Conservation (phyloP, 495 filamentous ascomycete genomes). For the Hyaloscypha finlandica region DNA sequence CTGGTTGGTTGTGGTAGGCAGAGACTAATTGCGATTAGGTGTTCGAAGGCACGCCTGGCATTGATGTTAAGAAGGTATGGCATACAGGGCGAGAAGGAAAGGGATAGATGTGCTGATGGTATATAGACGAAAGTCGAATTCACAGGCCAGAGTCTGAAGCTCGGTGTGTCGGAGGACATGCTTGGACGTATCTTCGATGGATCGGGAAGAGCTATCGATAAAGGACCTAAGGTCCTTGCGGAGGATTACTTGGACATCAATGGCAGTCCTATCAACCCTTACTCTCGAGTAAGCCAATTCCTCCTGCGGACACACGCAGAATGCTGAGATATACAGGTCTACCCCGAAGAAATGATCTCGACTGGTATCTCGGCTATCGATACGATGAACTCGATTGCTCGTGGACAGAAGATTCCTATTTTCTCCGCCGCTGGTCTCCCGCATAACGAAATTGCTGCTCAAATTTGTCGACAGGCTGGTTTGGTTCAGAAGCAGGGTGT, state of each 20-base stretch:
- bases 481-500: slow-evolving; percentile 77
- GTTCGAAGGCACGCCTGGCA: slow-evolving; percentile 95
- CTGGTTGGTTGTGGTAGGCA: not conserved
- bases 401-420: slow-evolving; percentile 99
- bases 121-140: slow-evolving; percentile 91
- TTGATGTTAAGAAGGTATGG: slow-evolving; percentile 95
- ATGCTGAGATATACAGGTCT: slow-evolving; percentile 60
- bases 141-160: slow-evolving; percentile 93
- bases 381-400: slow-evolving; percentile 99
- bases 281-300: slow-evolving; percentile 71
- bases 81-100: not conserved
- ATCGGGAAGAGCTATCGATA: slow-evolving; percentile 95
- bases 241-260: slow-evolving; percentile 99
- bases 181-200: slow-evolving; percentile 98
- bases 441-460: slow-evolving; percentile 98
- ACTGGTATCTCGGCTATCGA: slow-evolving; percentile 99
- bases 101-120: slow-evolving; percentile 8
- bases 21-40: slow-evolving; percentile 57
- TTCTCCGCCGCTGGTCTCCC: slow-evolving; percentile 98
- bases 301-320: slow-evolving; percentile 22
- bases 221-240: slow-evolving; percentile 96
- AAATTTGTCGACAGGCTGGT: slow-evolving; percentile 95
- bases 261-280: slow-evolving; percentile 98
- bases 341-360: slow-evolving; percentile 99
- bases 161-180: slow-evolving; percentile 99